These are phyloP conservation scores for Glycine tomentella DNA, from an alignment of 306 rosid species.

Conservation along the genomic window DNA sequence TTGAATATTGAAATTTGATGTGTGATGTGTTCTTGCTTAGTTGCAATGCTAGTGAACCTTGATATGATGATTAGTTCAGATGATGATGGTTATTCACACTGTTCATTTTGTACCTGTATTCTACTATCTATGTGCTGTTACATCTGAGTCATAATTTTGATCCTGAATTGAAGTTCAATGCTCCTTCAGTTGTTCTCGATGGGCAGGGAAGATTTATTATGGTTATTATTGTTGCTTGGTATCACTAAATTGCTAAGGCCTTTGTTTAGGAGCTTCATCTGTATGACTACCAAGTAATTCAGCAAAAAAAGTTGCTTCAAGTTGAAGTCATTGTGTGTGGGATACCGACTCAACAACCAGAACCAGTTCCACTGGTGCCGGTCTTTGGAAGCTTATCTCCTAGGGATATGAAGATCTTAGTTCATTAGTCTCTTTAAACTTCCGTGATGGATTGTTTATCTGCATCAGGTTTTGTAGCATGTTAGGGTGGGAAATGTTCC, in stretches of 20 bases:
- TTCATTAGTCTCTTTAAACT: not conserved
- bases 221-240: not conserved
- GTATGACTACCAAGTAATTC: not conserved
- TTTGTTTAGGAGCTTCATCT: not conserved
- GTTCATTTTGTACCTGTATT: not conserved
- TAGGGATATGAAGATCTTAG: not conserved
- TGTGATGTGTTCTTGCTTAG: no score
- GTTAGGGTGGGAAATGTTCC: not conserved
- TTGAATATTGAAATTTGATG: no score
- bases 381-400: constrained; percentile 22
- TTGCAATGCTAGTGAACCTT: no score
- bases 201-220: not conserved
- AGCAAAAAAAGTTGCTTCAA: no score
- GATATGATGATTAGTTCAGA: not conserved
- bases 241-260: not conserved
- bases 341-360: constrained; percentile 17
- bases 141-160: constrained; percentile 2
- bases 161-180: constrained; percentile 8
- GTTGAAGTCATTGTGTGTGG: not conserved
- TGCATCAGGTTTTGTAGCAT: not conserved
- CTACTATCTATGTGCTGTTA: not conserved
- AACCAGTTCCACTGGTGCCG: not conserved
- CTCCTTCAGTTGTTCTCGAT: not conserved
- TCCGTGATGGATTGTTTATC: not conserved
- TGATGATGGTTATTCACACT: not conserved